Base-by-base conservation (phyloP, 2,329 filamentous ascomycete genomes). In the Penicillium sp. region DNA sequence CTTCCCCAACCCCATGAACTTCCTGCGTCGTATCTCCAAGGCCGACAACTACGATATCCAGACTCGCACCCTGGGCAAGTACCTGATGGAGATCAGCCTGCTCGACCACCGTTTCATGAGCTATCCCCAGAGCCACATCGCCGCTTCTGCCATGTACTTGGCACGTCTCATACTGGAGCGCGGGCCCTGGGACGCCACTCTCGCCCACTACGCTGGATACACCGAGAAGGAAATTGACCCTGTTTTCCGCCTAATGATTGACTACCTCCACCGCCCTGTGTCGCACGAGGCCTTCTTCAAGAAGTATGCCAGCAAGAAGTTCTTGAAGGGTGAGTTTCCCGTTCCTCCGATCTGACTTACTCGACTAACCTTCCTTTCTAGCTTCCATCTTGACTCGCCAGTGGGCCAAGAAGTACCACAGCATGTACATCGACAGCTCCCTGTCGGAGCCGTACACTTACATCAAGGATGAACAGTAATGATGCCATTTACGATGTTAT, bases 1-100 rank as follows among this genome's bases (percentile, higher is more conserved):
- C 79, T 99, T 96, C 69, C 94, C 94, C 50, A 99, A 99, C 76
- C 94, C 94, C 20, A 99, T 99, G 94, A 99, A 99, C 82, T 99
- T 99, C 79, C 84, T 99, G 55, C 90, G 94, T 60, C 89, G 95
- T 62, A 96, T 99, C 74, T 97, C 92, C 56, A 99, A 99, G 81
- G 95, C 94, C 67, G 95, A 99, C 77, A 94, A 95, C 79, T 99
- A 99, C 76, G 92, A 99, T 74, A 96, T 97, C 66, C 90, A 96
- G 73, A 96, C 92, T 55, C 89, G 94, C 65, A 99, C 94, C 42
- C 84, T 99, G 54, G 94, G 90, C 73, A 99, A 99, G 78, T 99
- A 97, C 73, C 81, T 99, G 43, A 90, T 96, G 78, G 94, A 99
- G 78, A 96, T 99, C 68, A 94, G 90, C 71, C 84, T 96, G 60